Conservation (phyloP, 148 eudicot species). For the Cornus suecica region DNA sequence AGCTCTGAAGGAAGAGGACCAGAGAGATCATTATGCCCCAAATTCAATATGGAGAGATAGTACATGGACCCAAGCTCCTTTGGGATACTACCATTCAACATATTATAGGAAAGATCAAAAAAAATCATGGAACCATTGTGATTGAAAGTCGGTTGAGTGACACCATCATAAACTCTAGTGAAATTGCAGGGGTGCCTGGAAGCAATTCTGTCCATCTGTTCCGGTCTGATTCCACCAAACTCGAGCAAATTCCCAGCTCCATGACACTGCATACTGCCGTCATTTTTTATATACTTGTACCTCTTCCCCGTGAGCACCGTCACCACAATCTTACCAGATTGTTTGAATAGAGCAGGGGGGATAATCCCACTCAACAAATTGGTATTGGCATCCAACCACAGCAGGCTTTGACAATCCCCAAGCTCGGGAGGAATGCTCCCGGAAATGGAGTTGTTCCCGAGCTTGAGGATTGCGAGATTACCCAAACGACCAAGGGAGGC, state of each 20-base stretch:
- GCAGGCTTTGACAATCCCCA: constrained; percentile 66
- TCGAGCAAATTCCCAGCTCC: constrained; percentile 93
- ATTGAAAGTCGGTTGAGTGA: constrained; percentile 67
- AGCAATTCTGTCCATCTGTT: constrained; percentile 50
- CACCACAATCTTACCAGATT: constrained; percentile 65
- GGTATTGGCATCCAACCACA: constrained; percentile 86
- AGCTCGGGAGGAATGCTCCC: constrained; percentile 67
- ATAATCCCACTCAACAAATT: constrained; percentile 64
- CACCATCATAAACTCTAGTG: constrained; percentile 55
- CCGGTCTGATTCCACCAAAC: constrained; percentile 66
- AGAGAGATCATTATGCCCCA: constrained; percentile 75
- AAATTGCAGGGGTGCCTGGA: constrained; percentile 58
- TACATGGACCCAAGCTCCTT: constrained; percentile 74
- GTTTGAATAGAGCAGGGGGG: constrained; percentile 62
- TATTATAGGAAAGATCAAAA: constrained; percentile 68
- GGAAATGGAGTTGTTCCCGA: constrained; percentile 63
- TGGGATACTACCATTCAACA: constrained; percentile 68
- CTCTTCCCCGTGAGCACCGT: constrained; percentile 63
- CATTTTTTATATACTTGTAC: constrained; percentile 67
- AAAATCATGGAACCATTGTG: constrained; percentile 83
- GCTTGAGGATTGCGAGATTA: constrained; percentile 71
- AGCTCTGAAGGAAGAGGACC: constrained; percentile 76
- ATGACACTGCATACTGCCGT: constrained; percentile 70
- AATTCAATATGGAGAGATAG: constrained; percentile 57
- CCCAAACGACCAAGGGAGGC: constrained; percentile 61